A percentile compares a stretch with the other conserved stretches of the same genome.
Conservation (phyloP, 768 basidiomycete genomes). For the Coprinellus aureogranulatus region DNA sequence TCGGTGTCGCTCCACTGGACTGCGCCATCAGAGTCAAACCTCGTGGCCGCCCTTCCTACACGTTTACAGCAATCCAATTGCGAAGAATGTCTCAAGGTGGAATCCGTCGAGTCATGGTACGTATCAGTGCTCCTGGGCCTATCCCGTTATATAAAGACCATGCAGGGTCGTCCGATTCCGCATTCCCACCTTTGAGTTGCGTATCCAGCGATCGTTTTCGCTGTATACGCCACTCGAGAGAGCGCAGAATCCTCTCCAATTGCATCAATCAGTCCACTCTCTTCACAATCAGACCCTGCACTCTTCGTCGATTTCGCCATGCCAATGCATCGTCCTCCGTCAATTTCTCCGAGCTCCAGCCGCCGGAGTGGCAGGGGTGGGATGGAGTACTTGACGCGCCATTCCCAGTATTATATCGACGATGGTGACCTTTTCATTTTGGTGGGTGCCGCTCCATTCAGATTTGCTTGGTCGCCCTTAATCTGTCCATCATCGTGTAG, state of each 20-base stretch:
- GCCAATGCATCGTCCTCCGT: not conserved
- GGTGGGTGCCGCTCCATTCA: not conserved
- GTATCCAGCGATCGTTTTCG: not conserved
- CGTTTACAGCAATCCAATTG: not conserved
- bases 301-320: not conserved
- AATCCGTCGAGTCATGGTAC: not conserved
- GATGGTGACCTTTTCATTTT: constrained; percentile 2
- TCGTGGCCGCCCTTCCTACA: not conserved
- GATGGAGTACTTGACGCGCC: not conserved
- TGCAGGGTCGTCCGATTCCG: not conserved
- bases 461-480: not conserved
- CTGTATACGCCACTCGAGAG: not conserved
- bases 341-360: not conserved
- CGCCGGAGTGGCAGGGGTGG: not conserved
- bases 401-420: not conserved
- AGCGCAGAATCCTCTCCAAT: not conserved
- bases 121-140: not conserved
- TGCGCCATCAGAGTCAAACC: not conserved
- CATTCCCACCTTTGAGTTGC: not conserved
- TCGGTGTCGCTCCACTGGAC: no score
- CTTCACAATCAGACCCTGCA: not conserved
- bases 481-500: not conserved
- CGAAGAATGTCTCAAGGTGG: not conserved
- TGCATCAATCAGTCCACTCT: not conserved
- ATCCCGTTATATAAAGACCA: not conserved